Conservation (phyloP, 2,329 filamentous ascomycete genomes). For the Ophiocordyceps polyrhachis-furcata region DNA sequence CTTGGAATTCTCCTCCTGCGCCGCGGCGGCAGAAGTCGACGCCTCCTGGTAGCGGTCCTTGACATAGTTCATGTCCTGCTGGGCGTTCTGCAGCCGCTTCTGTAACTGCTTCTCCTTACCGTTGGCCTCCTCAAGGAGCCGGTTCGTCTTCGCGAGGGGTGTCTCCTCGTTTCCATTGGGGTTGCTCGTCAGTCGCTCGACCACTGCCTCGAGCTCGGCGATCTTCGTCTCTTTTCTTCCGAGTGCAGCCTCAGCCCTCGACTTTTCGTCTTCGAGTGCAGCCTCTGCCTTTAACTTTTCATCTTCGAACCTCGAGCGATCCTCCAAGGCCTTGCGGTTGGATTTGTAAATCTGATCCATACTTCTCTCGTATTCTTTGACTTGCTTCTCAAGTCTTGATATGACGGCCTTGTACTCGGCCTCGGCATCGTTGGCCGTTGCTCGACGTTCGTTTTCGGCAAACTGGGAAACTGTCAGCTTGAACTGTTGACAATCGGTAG, state of each 20-base stretch:
- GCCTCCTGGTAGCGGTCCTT: slow-evolving; percentile 40
- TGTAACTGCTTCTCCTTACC: slow-evolving; percentile 22
- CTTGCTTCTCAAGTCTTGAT: slow-evolving; percentile 22
- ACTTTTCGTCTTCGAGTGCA: slow-evolving; percentile 10
- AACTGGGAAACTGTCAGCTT: slow-evolving; percentile 9
- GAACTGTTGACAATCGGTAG: neutral
- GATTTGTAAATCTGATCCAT: slow-evolving; percentile 24
- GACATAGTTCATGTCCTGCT: slow-evolving; percentile 35
- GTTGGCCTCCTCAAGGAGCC: slow-evolving; percentile 17
- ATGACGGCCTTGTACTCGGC: slow-evolving; percentile 22
- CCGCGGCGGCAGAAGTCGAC: slow-evolving; percentile 25
- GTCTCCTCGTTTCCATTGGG: slow-evolving; percentile 8
- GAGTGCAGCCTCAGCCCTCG: slow-evolving; percentile 13
- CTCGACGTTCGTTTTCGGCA: slow-evolving; percentile 12
- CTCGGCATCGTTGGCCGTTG: slow-evolving; percentile 14
- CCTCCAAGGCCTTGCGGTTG: slow-evolving; percentile 30
- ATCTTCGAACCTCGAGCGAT: slow-evolving; percentile 28
- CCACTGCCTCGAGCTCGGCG: slow-evolving; percentile 15
- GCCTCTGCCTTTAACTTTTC: slow-evolving; percentile 23
- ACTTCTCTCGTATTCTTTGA: slow-evolving; percentile 26
- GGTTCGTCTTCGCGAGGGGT: slow-evolving; percentile 10
- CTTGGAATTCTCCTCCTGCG: slow-evolving; percentile 25
- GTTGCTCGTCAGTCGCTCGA: slow-evolving; percentile 11
- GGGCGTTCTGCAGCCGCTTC: slow-evolving; percentile 19
- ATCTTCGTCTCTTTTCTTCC: slow-evolving; percentile 19